Percentiles rank a stretch among this genome's conserved stretches.
Evolutionary conservation across 78 protist species (phyloP).

Genomic region (Guillardia theta): DNA sequence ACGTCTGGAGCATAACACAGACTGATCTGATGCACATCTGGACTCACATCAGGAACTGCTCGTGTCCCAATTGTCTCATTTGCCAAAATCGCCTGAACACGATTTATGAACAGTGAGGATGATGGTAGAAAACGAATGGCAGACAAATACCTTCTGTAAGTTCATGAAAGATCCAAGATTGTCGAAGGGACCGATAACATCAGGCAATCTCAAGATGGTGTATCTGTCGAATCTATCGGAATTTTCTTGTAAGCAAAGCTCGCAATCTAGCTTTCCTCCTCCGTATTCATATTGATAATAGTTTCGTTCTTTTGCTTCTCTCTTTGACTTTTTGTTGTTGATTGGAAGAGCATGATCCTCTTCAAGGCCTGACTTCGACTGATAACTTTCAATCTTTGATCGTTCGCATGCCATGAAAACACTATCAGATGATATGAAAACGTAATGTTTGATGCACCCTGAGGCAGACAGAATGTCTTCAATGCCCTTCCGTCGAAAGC

Average conservation of each 20-base stretch:
- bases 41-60: no score
- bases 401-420: background rate
- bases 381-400: no score
- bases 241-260: background rate
- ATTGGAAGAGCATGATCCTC: background rate
- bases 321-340: background rate
- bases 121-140: no score
- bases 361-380: background rate
- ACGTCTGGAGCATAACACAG: no score
- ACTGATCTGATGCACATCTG: no score
- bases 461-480: background rate
- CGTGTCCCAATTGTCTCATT: no score
- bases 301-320: background rate
- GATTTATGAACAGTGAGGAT: no score
- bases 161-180: background rate
- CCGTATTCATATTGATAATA: background rate
- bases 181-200: background rate
- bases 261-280: background rate
- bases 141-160: background rate
- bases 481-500: background rate
- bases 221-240: background rate
- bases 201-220: background rate
- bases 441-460: background rate
- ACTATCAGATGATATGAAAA: background rate
- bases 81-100: no score